Percentiles rank a stretch among this genome's conserved stretches.
Conservation (phyloP, 192 early-diverging fungal species). For the Linnemannia exigua region DNA sequence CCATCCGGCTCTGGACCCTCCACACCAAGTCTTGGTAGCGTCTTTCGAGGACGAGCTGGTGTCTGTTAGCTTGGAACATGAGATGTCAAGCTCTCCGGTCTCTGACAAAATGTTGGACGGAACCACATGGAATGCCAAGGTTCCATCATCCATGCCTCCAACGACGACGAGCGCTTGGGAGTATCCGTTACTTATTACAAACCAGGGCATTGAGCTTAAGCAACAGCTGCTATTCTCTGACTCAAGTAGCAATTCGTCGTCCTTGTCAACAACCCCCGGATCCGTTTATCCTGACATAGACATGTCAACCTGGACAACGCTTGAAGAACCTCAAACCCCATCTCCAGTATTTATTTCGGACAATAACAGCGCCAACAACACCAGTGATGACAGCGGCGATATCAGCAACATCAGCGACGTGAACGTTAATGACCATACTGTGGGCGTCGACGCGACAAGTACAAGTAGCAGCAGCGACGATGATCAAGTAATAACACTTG, state of each 20-base stretch:
- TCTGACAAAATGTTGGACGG: not conserved
- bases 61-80: not conserved
- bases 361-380: not conserved
- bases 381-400: not conserved
- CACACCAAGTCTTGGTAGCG: not conserved
- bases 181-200: not conserved
- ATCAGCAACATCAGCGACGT: constrained; percentile 17
- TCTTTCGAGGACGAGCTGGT: not conserved
- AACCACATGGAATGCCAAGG: not conserved
- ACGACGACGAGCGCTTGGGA: too few relatives aligned
- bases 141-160: not conserved
- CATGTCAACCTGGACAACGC: not conserved
- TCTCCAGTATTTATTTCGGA: too few relatives aligned
- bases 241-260: not conserved
- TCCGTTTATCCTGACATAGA: not conserved
- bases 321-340: not conserved
- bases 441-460: not conserved
- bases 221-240: not conserved
- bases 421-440: not conserved
- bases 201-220: too few relatives aligned
- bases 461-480: not conserved
- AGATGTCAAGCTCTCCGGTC: not conserved
- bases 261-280: not conserved
- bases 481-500: not conserved
- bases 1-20: not conserved